Percentiles rank a stretch among this genome's conserved stretches.
Conservation (phyloP, 768 basidiomycete species). For the Phylloporus sp. region DNA sequence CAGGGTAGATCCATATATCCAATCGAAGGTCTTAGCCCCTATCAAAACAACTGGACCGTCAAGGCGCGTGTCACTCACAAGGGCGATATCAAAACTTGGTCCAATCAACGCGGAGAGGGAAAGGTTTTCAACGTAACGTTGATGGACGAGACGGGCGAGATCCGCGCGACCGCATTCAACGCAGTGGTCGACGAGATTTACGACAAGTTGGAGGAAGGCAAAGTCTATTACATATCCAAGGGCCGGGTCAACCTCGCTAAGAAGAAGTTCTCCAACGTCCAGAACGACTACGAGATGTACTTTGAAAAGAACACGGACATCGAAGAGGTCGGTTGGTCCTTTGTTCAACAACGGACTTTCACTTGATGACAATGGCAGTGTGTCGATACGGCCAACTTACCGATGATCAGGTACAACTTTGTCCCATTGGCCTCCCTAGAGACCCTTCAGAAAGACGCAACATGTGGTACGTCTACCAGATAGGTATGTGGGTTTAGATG, state of each 20-base stretch:
- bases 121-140: conserved; percentile 90
- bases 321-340: conserved; percentile 63
- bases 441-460: conserved; percentile 68
- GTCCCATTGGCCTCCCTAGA: conserved; percentile 58
- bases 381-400: conserved; percentile 68
- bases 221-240: conserved; percentile 88
- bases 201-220: conserved; percentile 82
- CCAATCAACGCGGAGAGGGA: conserved; percentile 86
- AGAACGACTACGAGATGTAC: conserved; percentile 89
- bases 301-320: conserved; percentile 83
- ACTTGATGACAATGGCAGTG: conserved; percentile 49
- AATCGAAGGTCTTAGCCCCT: conserved; percentile 92
- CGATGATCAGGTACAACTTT: conserved; percentile 83
- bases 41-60: conserved; percentile 99
- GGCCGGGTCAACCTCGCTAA: conserved; percentile 93
- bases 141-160: conserved; percentile 94
- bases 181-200: conserved; percentile 76
- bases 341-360: background rate
- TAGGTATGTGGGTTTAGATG: background rate
- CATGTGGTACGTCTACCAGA: conserved; percentile 56
- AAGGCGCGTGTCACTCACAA: conserved; percentile 90
- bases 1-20: conserved; percentile 51
- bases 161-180: conserved; percentile 90
- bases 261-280: conserved; percentile 88
- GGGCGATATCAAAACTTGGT: conserved; percentile 84